Base-by-base conservation (phyloP, 2,329 filamentous ascomycete genomes). In the Fusarium sp. region DNA sequence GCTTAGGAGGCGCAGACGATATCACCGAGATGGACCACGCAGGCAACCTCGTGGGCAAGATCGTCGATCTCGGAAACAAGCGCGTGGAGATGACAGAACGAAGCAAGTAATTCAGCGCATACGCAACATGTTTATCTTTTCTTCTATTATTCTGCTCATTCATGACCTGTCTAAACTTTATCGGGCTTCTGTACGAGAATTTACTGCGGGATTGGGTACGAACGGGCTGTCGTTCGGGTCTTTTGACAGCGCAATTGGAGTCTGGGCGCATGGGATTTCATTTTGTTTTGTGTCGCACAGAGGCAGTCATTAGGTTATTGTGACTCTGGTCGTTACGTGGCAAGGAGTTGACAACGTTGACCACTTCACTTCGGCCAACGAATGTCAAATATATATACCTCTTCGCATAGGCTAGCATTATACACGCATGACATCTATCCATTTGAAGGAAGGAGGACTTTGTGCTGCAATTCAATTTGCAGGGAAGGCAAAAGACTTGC, bases 1-100 rank as follows among this genome's bases (percentile, higher is more conserved):
- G 92, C 80, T 93, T 98, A 66, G 96, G 96, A 48, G 96, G 96
- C 24, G 90, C 93, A 52, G 95, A 98, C 77, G 94, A 98, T 65
- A 87, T 99, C 60, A 87, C 89, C 51, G 90, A 87, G 27, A 83
- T 98, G 65, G 89, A 94, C 77, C 80, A 83, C 29, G 85, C 86
- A 32, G 90, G 90, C 69, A 87, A 88, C 61, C 83, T 98, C 66
- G 86, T 89, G 10, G 86, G 87, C 59, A 96, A 90, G 79, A 86
- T 98, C 68, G 89, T 88, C 78, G 86, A 86, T 27, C 84, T 97
- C 78, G 94, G 90, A 29, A 92, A 91, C 25, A 93, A 91, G 77
- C 86, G 89, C 65, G 76, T 88, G 32, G 77, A 82, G 42, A 82
- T 87, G 72, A 80, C 81, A 79, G 91, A 83, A 74, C 81, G 82